phyloP scores from a whole-genome alignment of 1,284 basidiomycete genomes.

The Tilletia setariae region DNA sequence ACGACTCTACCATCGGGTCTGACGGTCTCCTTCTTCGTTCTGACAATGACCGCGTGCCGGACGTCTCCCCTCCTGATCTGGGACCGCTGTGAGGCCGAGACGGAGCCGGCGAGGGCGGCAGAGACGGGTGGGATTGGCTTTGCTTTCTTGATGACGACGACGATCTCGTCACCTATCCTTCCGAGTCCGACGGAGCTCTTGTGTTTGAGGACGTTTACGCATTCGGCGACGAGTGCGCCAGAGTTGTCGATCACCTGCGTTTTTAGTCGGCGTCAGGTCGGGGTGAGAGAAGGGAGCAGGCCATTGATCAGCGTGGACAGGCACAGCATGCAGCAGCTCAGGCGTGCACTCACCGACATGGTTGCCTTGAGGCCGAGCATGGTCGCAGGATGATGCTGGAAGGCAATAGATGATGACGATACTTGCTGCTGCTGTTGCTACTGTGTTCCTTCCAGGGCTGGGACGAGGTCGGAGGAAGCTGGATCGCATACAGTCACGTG shows the following conservation, averaged over 20 bases:
- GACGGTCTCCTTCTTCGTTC: constrained; percentile 76
- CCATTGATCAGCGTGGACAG: too few species aligned
- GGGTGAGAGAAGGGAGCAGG: not conserved
- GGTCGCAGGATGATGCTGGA: not conserved
- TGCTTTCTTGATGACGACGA: constrained; percentile 90
- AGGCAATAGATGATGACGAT: not conserved
- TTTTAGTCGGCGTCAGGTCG: too few species aligned
- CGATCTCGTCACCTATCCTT: constrained; percentile 81
- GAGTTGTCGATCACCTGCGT: constrained; percentile 95
- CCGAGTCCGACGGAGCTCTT: constrained; percentile 78
- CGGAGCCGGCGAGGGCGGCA: constrained; percentile 56
- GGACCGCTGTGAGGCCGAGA: constrained; percentile 58
- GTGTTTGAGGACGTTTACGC: constrained; percentile 93
- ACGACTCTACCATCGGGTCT: constrained; percentile 82
- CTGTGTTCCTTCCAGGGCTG: too few species aligned
- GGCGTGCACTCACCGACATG: constrained; percentile 48
- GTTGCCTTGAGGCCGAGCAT: constrained; percentile 54
- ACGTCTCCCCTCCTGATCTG: constrained; percentile 84
- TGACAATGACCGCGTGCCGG: constrained; percentile 87
- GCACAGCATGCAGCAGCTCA: not conserved
- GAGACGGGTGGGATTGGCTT: constrained; percentile 64
- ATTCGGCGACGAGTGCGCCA: constrained; percentile 91
- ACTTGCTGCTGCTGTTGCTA: not conserved
- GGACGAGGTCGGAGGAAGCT: too few species aligned
- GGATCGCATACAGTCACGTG: too few species aligned